These are phyloP conservation scores for Rhododendron vialii DNA, from an alignment of 148 eudicot species.

Conservation along the genomic window DNA sequence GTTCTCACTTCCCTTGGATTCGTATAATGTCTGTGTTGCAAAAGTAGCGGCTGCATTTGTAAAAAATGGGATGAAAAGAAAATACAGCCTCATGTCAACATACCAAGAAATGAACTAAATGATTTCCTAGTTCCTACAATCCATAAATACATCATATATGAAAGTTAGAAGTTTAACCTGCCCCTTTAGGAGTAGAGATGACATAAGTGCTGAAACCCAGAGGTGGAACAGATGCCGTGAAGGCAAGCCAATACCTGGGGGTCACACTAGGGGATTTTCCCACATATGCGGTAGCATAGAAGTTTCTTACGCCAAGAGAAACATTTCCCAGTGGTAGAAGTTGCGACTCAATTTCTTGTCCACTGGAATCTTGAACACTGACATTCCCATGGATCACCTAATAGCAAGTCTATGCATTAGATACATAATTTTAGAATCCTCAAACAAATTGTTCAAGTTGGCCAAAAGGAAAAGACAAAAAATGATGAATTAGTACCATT, in stretches of 20 bases:
- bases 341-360: conserved; percentile 71
- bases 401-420: conserved; percentile 13
- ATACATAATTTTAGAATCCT: background rate
- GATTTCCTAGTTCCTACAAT: background rate
- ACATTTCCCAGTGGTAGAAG: conserved; percentile 58
- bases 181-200: conserved; percentile 40
- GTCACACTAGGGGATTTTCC: conserved; percentile 40
- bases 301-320: conserved; percentile 45
- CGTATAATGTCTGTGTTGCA: conserved; percentile 27
- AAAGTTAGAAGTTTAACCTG: conserved; percentile 38
- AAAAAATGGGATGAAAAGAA: conserved; percentile 2
- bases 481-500: background rate
- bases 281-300: conserved; percentile 54
- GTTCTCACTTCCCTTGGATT: conserved; percentile 22
- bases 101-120: background rate
- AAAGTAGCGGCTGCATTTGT: conserved; percentile 38
- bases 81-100: conserved; percentile 1
- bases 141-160: conserved; percentile 1
- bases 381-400: conserved; percentile 60
- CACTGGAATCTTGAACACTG: conserved; percentile 57
- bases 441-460: background rate
- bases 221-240: conserved; percentile 80
- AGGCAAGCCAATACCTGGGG: conserved; percentile 78
- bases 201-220: conserved; percentile 83
- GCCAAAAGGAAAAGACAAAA: background rate